A percentile compares a stretch with the other conserved stretches of the same genome.
phyloP scores from a whole-genome alignment of 371 early-diverging fungal genomes.

The Actinomortierella ambigua region DNA sequence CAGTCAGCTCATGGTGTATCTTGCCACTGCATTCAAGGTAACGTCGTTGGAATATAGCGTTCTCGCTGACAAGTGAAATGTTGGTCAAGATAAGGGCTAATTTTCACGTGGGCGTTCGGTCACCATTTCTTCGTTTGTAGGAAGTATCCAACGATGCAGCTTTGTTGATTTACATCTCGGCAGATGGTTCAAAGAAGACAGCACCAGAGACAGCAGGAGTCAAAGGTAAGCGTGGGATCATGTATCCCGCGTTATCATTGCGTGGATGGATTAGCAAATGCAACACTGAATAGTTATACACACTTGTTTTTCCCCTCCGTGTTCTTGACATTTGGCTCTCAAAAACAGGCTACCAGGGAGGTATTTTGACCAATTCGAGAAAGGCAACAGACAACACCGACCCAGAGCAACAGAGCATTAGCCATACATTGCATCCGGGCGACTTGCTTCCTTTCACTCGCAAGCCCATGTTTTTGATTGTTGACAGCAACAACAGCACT shows the following conservation, averaged over 20 bases:
- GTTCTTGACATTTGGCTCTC: neutral
- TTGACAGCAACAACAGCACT: constrained; percentile 86
- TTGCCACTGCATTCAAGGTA: constrained; percentile 89
- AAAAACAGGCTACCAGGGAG: constrained; percentile 71
- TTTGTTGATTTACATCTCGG: constrained; percentile 88
- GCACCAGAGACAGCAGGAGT: constrained; percentile 23
- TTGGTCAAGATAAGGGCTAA: neutral
- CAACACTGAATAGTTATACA: neutral
- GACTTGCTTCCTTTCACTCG: constrained; percentile 93
- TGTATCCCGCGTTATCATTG: neutral
- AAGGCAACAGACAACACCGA: constrained; percentile 39
- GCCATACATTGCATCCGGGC: constrained; percentile 84
- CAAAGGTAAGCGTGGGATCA: constrained; percentile 20
- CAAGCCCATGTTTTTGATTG: constrained; percentile 90
- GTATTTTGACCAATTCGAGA: constrained; percentile 60
- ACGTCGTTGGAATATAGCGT: neutral
- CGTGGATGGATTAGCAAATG: neutral
- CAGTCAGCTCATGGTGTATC: constrained; percentile 84
- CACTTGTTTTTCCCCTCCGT: neutral
- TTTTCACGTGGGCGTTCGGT: neutral
- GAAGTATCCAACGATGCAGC: constrained; percentile 86
- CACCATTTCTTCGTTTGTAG: constrained; percentile 25
- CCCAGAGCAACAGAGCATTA: constrained; percentile 50
- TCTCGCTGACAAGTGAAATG: neutral
- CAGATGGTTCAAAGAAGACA: constrained; percentile 75